Percentiles rank a stretch among this genome's conserved stretches.
These are phyloP conservation scores for Penicillium oxalicum DNA, from an alignment of 2,329 filamentous ascomycete species.

Conservation along the genomic window DNA sequence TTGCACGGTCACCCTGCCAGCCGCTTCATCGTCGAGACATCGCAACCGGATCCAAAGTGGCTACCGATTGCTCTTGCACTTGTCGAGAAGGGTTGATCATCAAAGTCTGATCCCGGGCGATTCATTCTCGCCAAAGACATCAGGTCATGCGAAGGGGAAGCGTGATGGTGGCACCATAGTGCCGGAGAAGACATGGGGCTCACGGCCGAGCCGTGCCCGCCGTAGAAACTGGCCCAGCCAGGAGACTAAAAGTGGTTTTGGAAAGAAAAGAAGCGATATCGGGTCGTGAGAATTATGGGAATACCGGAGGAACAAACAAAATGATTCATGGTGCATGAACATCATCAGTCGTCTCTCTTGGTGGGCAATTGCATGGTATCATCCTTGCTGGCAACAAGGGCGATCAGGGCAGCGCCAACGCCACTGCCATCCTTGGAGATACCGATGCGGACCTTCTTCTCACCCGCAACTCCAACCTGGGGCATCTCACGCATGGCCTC, in stretches of 20 bases:
- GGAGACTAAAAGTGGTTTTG: not conserved
- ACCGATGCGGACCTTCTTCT: constrained; percentile 83
- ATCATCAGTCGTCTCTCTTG: constrained; percentile 5
- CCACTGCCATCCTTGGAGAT: constrained; percentile 96
- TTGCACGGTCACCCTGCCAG: constrained; percentile 1
- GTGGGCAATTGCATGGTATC: constrained; percentile 12
- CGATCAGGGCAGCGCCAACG: constrained; percentile 92
- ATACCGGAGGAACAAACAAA: not conserved
- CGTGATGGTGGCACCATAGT: not conserved
- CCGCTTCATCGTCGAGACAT: not conserved
- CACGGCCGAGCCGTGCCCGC: not conserved
- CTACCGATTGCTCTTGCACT: too few species aligned
- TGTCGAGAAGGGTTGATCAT: not conserved
- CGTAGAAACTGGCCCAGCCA: constrained; percentile 6
- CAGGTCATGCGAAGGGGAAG: constrained; percentile 1
- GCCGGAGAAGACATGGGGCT: not conserved
- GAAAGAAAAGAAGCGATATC: not conserved
- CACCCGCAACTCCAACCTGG: constrained; percentile 69
- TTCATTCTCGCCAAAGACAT: constrained; percentile 1
- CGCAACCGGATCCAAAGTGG: not conserved
- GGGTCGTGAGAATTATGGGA: not conserved
- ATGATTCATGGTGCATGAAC: not conserved
- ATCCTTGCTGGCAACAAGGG: constrained; percentile 66
- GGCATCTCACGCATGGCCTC: constrained; percentile 72
- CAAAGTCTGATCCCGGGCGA: constrained; percentile 5